Percentiles rank a stretch among this genome's conserved stretches.
Conservation (phyloP, 2,329 filamentous ascomycete species). For the Aspergillus persii region DNA sequence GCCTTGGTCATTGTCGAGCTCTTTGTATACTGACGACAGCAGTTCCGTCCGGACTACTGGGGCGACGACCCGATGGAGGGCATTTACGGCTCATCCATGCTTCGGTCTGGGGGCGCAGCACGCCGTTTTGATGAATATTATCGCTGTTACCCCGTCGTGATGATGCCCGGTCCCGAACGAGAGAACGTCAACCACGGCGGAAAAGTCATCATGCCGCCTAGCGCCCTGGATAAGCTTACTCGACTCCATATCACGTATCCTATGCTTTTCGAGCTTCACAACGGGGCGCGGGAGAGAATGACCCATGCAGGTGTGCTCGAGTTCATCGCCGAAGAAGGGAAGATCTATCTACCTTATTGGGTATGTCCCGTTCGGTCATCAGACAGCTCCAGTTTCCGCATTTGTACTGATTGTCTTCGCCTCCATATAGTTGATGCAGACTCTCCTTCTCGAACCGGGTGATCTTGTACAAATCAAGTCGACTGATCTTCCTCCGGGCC, state of each 20-base stretch:
- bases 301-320: constrained; percentile 95
- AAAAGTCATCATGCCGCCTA: constrained; percentile 96
- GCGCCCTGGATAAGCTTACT: constrained; percentile 93
- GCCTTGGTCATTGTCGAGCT: neutral
- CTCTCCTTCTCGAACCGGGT: constrained; percentile 81
- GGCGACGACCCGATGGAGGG: constrained; percentile 53
- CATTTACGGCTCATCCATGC: constrained; percentile 54
- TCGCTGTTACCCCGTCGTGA: constrained; percentile 90
- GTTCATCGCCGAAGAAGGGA: constrained; percentile 95
- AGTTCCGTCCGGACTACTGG: constrained; percentile 51
- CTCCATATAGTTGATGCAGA: constrained; percentile 78
- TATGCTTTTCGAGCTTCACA: constrained; percentile 93
- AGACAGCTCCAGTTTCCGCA: neutral
- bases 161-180: constrained; percentile 87
- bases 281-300: constrained; percentile 73
- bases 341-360: constrained; percentile 95
- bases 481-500: constrained; percentile 84
- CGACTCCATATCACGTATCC: constrained; percentile 95
- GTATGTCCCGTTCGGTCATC: constrained; percentile 48
- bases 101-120: constrained; percentile 49
- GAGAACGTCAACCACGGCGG: constrained; percentile 92
- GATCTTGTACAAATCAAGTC: constrained; percentile 95
- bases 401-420: constrained; percentile 2
- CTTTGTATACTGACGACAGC: constrained; percentile 16
- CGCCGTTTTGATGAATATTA: constrained; percentile 98